Base-by-base conservation (phyloP, 2,329 filamentous ascomycete species). In the Cladophialophora carrionii region DNA sequence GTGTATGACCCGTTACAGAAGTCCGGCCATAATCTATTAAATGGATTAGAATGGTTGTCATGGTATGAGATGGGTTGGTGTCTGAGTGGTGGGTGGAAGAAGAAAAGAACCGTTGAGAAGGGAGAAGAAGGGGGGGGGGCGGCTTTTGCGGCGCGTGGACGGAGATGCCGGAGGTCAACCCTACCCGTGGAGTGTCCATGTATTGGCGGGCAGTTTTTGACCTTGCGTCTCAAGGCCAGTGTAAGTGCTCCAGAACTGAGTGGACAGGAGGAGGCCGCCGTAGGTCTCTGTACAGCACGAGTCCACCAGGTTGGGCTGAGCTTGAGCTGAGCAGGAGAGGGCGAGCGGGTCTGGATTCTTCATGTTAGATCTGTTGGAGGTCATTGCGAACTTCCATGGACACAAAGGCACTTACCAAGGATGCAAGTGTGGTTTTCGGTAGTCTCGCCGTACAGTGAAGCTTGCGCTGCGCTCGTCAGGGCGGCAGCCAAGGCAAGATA, bases 251-350 rank as follows among this genome's bases (percentile, higher is more conserved):
- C 87, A 90, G 74, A 86, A 87, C 68, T 89, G 87, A 0, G 87
- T 89, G 62, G 78, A 78, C 2, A 89, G 78, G 70, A 89, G 72
- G 4, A 89, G 79, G 3, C 87, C 87, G 31, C 87, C 87, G 70
- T 79, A 88, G 0, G 87, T 89, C 77, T 89, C 87, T 17, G 81
- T 80, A 71, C 87, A 89, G 80, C 87, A 89, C 0, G 83, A 83
- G 72, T 89, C 86, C 37, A 85, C 83, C 60, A 78, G 73, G 37
- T 71, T 75, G 1, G 78, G 79, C 26, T 76, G 74, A 5, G 82
- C 83, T 1, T 75, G 72, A 22, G 75, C 70, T 0, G 82, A 84
- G 75, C 84, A 86, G 1, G 84, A 86, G 34, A 83, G 76, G 68
- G 71, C 61, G 12, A 32, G 66, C 34, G 32, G 67, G 65, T 58